A percentile compares a stretch with the other conserved stretches of the same genome.
Conservation (phyloP, 2,329 filamentous ascomycete genomes). For the Conoideocrella luteorostrata region DNA sequence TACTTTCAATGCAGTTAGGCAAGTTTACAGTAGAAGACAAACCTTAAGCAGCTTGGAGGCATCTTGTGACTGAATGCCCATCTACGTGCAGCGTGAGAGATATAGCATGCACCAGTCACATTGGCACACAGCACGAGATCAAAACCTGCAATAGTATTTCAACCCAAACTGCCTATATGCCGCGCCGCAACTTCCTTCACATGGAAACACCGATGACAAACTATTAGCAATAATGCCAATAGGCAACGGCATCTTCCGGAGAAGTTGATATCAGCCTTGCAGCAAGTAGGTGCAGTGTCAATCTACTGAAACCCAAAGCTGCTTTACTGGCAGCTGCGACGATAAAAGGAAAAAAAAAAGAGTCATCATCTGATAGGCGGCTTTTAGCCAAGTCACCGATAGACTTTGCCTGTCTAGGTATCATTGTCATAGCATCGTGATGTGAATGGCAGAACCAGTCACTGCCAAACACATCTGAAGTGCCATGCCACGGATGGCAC, state of each 20-base stretch:
- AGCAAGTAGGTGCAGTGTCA: too few species aligned
- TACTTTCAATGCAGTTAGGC: background rate
- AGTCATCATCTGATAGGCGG: background rate
- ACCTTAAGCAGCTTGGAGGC: too few species aligned
- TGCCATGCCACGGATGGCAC: background rate
- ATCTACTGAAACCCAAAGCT: too few species aligned
- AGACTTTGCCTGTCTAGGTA: slow-evolving; percentile 4
- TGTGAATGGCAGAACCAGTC: slow-evolving; percentile 3
- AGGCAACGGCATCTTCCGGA: background rate
- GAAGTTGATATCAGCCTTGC: background rate
- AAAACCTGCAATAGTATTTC: slow-evolving; percentile 8
- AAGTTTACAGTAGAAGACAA: too few species aligned
- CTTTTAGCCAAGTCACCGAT: background rate
- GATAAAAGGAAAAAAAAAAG: background rate
- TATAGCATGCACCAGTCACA: slow-evolving; percentile 8
- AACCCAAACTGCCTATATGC: slow-evolving; percentile 7
- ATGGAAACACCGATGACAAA: background rate
- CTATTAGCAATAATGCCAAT: background rate
- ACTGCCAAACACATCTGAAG: slow-evolving; percentile 2
- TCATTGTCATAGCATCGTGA: slow-evolving; percentile 6
- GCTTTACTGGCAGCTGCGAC: background rate
- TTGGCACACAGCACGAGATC: slow-evolving; percentile 5
- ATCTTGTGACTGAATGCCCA: too few species aligned
- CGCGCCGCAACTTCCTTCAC: background rate
- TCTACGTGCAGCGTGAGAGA: too few species aligned